phyloP scores from a whole-genome alignment of 2,329 filamentous ascomycete species.

The Paraphoma sp. region DNA sequence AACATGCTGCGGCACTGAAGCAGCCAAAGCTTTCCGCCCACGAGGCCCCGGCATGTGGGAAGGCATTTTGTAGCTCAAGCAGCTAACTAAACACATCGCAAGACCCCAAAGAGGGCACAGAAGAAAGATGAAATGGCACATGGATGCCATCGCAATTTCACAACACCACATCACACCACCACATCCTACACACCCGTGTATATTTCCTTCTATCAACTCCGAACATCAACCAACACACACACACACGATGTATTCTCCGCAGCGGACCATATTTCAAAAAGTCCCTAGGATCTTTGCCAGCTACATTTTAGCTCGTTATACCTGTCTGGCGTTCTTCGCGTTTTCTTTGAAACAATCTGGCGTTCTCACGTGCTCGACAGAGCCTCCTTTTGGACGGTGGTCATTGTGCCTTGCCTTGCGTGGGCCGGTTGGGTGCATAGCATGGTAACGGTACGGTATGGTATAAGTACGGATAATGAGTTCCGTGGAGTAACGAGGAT shows the following conservation, averaged over 20 bases:
- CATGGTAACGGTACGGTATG: background rate
- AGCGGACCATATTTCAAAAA: background rate
- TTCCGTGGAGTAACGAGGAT: background rate
- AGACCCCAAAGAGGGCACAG: slow-evolving; percentile 23
- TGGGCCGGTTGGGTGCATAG: background rate
- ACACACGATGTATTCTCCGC: slow-evolving; percentile 12
- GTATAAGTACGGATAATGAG: background rate
- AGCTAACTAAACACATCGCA: slow-evolving; percentile 6
- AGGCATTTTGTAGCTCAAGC: slow-evolving; percentile 58
- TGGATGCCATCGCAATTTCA: slow-evolving; percentile 11
- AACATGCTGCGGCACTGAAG: slow-evolving; percentile 70
- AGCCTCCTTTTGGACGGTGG: background rate
- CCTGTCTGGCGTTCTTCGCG: background rate
- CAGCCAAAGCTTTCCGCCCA: slow-evolving; percentile 58
- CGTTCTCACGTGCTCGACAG: background rate
- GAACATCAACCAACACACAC: slow-evolving; percentile 7
- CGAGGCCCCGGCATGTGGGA: slow-evolving; percentile 71
- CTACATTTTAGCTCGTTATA: slow-evolving; percentile 1
- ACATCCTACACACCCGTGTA: slow-evolving; percentile 21
- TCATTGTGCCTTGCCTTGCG: background rate
- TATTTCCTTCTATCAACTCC: slow-evolving; percentile 19
- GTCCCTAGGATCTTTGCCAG: background rate
- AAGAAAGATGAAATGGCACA: slow-evolving; percentile 21
- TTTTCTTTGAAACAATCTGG: background rate
- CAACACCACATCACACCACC: slow-evolving; percentile 4